phyloP scores from a whole-genome alignment of 2,329 filamentous ascomycete genomes.

The Alternaria sp. region DNA sequence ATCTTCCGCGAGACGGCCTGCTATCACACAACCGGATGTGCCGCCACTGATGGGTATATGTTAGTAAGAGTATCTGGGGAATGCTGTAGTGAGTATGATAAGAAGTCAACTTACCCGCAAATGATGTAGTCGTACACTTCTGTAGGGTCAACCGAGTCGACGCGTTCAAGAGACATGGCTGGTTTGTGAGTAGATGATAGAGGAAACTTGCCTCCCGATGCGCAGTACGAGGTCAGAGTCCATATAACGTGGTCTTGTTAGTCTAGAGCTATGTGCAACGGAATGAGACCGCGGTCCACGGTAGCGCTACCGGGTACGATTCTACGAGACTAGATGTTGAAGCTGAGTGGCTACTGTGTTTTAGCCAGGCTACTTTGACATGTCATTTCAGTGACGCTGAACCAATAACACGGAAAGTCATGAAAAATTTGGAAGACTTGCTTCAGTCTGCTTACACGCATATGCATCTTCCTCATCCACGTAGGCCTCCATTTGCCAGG shows the following conservation, averaged over 20 bases:
- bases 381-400: no score
- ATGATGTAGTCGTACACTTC: constrained; percentile 37
- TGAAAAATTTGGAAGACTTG: neutral
- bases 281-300: neutral
- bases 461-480: neutral
- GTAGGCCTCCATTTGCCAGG: neutral
- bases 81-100: no score
- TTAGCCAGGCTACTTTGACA: neutral
- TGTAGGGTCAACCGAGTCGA: constrained; percentile 22
- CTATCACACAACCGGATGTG: constrained; percentile 58
- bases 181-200: neutral
- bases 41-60: constrained; percentile 46
- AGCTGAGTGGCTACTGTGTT: no score
- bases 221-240: neutral
- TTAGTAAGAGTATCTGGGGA: neutral
- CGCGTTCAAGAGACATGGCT: constrained; percentile 27
- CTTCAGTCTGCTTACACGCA: neutral
- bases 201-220: neutral
- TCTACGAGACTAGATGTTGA: neutral
- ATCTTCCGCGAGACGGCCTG: constrained; percentile 56
- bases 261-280: neutral
- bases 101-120: constrained; percentile 25
- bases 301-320: neutral
- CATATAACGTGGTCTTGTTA: neutral
- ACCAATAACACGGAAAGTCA: neutral